phyloP scores from a whole-genome alignment of 768 basidiomycete genomes.

The Pleurotus giganteus region DNA sequence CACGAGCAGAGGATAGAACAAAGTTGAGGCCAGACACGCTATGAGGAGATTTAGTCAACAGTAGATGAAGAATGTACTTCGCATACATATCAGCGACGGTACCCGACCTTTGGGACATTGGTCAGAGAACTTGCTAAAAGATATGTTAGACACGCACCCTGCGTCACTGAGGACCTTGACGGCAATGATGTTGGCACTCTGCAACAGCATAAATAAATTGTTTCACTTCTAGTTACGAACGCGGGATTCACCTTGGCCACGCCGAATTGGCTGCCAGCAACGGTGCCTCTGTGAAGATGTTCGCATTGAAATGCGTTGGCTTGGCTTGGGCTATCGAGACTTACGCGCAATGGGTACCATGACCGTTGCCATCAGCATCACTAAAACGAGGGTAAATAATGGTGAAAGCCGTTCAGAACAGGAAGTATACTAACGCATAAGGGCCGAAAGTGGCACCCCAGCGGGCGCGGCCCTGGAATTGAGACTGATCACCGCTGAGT shows the following conservation, averaged over 20 bases:
- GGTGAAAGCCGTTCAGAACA: neutral
- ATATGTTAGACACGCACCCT: slow-evolving; percentile 21
- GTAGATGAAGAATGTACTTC: neutral
- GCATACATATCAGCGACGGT: slow-evolving; percentile 24
- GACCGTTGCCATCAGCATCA: slow-evolving; percentile 37
- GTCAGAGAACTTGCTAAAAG: neutral
- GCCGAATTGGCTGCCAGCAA: slow-evolving; percentile 31
- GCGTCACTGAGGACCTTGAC: slow-evolving; percentile 39
- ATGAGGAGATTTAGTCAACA: neutral
- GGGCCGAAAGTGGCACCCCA: slow-evolving; percentile 38
- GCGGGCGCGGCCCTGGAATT: slow-evolving; percentile 41
- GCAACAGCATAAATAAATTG: slow-evolving; percentile 19
- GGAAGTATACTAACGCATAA: slow-evolving; percentile 11
- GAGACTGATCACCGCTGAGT: slow-evolving; percentile 16
- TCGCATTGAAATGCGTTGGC: neutral
- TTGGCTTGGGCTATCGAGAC: slow-evolving; percentile 2
- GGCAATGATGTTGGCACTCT: slow-evolving; percentile 32
- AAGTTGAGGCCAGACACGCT: slow-evolving; percentile 33
- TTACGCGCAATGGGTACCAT: slow-evolving; percentile 40
- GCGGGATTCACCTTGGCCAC: slow-evolving; percentile 30
- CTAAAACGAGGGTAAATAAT: slow-evolving; percentile 2
- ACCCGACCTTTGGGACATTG: slow-evolving; percentile 6
- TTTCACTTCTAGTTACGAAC: neutral
- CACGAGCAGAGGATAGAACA: slow-evolving; percentile 19
- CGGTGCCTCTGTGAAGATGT: slow-evolving; percentile 25